A percentile compares a stretch with the other conserved stretches of the same genome.
Conservation (phyloP, 495 filamentous ascomycete species). For the Baudoinia panamericana region DNA sequence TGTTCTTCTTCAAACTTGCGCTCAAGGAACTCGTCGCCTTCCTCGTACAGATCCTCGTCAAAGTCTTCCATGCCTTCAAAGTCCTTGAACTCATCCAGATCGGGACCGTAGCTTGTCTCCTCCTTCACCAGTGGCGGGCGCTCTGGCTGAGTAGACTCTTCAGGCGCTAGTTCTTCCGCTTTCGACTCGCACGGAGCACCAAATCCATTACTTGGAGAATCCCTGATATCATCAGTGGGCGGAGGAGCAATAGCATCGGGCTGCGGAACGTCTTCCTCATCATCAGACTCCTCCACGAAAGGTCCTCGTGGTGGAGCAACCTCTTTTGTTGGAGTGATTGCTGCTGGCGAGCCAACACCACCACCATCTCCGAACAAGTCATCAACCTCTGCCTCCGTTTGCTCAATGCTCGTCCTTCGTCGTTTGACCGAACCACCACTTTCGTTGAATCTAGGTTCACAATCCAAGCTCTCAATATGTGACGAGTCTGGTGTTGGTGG, state of each 20-base stretch:
- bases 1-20: conserved; percentile 51
- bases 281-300: conserved; percentile 58
- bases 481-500: conserved; percentile 10
- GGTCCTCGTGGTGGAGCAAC: conserved; percentile 29
- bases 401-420: conserved; percentile 26
- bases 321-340: background rate
- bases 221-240: background rate
- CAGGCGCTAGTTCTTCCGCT: background rate
- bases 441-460: conserved; percentile 40
- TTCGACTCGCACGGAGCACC: background rate
- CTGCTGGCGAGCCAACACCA: background rate
- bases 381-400: too few relatives aligned
- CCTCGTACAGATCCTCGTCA: conserved; percentile 36
- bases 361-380: background rate
- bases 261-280: conserved; percentile 38
- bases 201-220: background rate
- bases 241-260: conserved; percentile 6
- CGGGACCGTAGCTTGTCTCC: conserved; percentile 39
- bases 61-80: conserved; percentile 39
- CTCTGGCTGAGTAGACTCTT: background rate
- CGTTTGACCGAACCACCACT: conserved; percentile 33
- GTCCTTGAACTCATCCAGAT: conserved; percentile 51
- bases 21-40: conserved; percentile 51
- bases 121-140: conserved; percentile 41
- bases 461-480: conserved; percentile 28